Percentiles rank a stretch among this genome's conserved stretches.
Evolutionary conservation across 106 monocot genomes (phyloP).

Genomic region (Chionographis japonica): DNA sequence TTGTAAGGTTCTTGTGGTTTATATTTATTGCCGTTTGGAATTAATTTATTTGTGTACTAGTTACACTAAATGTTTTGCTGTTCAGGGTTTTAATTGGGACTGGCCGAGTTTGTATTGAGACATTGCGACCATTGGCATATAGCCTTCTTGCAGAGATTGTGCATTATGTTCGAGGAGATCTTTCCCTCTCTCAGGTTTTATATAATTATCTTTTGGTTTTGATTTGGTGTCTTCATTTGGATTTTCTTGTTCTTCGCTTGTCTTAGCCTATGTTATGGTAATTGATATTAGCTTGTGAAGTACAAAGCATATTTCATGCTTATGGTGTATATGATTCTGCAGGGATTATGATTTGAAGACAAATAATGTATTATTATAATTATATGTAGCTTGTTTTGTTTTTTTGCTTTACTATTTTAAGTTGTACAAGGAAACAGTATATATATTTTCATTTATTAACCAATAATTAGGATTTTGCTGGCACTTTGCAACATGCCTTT

Average conservation of each 20-base stretch:
- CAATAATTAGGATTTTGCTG: neutral
- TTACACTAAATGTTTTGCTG: slow-evolving; percentile 1
- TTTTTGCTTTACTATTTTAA: no score
- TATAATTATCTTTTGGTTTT: slow-evolving; percentile 12
- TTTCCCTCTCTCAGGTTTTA: slow-evolving; percentile 79
- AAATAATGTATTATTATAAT: no score
- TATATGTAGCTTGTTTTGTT: no score
- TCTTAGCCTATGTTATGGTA: neutral
- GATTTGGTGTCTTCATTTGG: neutral
- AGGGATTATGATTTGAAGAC: no score
- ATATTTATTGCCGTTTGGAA: neutral
- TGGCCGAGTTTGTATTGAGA: slow-evolving; percentile 89
- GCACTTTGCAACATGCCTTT: no score
- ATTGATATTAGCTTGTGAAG: no score
- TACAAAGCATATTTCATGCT: no score
- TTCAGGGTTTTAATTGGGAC: slow-evolving; percentile 90
- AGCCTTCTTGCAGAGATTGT: slow-evolving; percentile 98
- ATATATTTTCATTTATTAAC: no score
- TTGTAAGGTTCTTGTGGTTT: no score
- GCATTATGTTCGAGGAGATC: slow-evolving; percentile 90
- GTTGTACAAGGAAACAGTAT: no score
- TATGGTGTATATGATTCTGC: no score
- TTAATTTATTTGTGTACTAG: slow-evolving; percentile 1
- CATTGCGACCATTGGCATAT: slow-evolving; percentile 90
- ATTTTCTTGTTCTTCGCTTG: neutral